Base-by-base conservation (phyloP, 129 eudicot genomes). In the Mikania micrantha region DNA sequence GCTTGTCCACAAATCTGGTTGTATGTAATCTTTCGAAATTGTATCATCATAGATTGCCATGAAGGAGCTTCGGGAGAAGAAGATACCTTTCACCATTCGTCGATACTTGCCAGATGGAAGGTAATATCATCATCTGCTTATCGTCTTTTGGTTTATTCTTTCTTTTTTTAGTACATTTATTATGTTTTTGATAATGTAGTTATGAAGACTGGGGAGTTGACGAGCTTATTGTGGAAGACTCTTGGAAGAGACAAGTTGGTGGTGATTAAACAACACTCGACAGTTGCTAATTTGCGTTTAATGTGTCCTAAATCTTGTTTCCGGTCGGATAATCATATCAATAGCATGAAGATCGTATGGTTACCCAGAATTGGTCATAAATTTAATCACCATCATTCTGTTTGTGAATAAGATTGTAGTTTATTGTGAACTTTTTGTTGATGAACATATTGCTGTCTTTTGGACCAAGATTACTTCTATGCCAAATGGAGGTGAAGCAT, bases 231-330 rank as follows among this genome's bases (percentile, higher is more conserved):
- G 96, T 92, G 48, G 98, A 92, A 70, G 98, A 92, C 69, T 85
- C 98, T 0, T 92, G 98, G 98, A 92, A 92, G 80, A 88, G 98
- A 80, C 98, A 92, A 64, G 98, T 92, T 15, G 98, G 98, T 59
- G 98, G 98, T 1, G 87, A 88, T 65, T 82, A 78, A n/a, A 27
- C 9, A 31, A 1, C 32, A 4, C 32, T 4, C 4, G 32, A 2
- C 32, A 2, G 32, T 28, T 28, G 32, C 32, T 28, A 2, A 28
- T 28, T 28, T 2, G 2, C 32, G 32, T 28, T 42, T 42, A 4
- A 15, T 8, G n/a, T 13, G 48, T 15, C 0, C 48, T 41, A 12
- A 41, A 13, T 42, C 48, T 19, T n/a, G 16, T 42, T 42, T 12
- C 17, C 7, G 5, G 48, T 42, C 15, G 17, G 48, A 42, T 42